Evolutionary conservation across 1,284 basidiomycete genomes (phyloP), one percentile per base, ranked within the genome.

Genomic region (Apiotrichum gracile): DNA sequence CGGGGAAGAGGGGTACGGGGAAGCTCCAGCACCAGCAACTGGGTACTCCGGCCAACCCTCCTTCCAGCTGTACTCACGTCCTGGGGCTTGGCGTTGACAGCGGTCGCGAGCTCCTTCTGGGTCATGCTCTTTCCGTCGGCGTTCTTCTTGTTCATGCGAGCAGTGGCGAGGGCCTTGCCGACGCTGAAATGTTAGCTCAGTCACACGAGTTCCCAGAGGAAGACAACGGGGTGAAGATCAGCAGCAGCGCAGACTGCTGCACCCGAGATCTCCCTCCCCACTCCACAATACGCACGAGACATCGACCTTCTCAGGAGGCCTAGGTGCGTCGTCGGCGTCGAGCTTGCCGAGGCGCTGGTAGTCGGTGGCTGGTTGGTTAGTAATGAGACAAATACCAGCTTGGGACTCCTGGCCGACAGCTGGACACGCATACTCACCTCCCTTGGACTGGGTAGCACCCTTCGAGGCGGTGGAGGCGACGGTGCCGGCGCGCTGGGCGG

Each of bases 321-420:
- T 89, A 22, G 97, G 93, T 68, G 97, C 94, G 76, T 97, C 96
- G 66, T 96, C 90, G 53, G 88, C 84, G 76, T 93, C 92, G 42
- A 96, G 85, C 72, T 93, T 93, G 34, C 88, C 91, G 71, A 94
- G 92, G 57, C 83, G 83, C 74, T 91, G 89, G 78, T 96, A 91
- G 78, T 97, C 91, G 60, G 89, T 88, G 41, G 87, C 89, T 88
- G 57, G n/a, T 16, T 9, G 29, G 49, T 49, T 10, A 46, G 49
- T n/a, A n/a, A n/a, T n/a, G n/a, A n/a, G n/a, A n/a, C n/a, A n/a
- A n/a, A n/a, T n/a, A n/a, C n/a, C n/a, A n/a, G n/a, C 6, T 19
- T 26, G 39, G 14, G 7, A 4, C 37, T 12, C 37, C 13, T 26
- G 22, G 29, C 4, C 31, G n/a, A 2, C 24, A 6, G 13, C 44